Base-by-base conservation (phyloP, 2,329 filamentous ascomycete genomes). In the Plectosphaerella sp. region DNA sequence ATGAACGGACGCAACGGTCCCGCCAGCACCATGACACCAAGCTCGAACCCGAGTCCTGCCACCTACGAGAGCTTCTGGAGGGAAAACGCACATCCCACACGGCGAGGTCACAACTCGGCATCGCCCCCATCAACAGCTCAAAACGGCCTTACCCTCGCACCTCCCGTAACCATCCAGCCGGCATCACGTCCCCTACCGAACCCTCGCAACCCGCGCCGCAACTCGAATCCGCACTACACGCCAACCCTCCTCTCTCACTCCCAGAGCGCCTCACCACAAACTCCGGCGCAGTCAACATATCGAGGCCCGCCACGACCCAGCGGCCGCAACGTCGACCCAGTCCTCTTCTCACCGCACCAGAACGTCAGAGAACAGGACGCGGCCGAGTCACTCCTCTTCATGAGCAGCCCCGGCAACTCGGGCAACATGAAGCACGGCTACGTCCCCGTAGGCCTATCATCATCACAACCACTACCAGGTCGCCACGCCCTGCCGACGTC, bases 321-420 rank as follows among this genome's bases (percentile, higher is more conserved):
- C 11, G 16, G n/a, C 4, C 41, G 41, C 16, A 18, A 43, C 11
- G 18, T 43, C 18, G 78, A 81, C 50, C 75, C 80, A 8, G 80
- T 85, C 15, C 70, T 88, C 5, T 84, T 84, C 55, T 88, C 87
- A 28, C 85, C 86, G 1, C 86, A 85, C 52, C 86, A 89, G 57
- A 84, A 83, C 20, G 72, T 81, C 9, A 81, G 88, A 49, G 89
- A 94, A 63, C 88, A 91, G 62, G 89, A 93, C 61, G 89, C 89
- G 6, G 84, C 93, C 46, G 89, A 92, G 63, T 87, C 88, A 1
- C 70, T 94, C 22, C 74, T 93, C 24, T 91, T 92, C 62, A 88
- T 94, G 83, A 91, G 88, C 62, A 89, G 86, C 56, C 88, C 88
- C 0, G 86, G 86, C 15, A 88, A 89, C 66, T 87, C 86, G 45